phyloP scores from a whole-genome alignment of 805 yeast genomes.

The Wickerhamomyces queroliae region DNA sequence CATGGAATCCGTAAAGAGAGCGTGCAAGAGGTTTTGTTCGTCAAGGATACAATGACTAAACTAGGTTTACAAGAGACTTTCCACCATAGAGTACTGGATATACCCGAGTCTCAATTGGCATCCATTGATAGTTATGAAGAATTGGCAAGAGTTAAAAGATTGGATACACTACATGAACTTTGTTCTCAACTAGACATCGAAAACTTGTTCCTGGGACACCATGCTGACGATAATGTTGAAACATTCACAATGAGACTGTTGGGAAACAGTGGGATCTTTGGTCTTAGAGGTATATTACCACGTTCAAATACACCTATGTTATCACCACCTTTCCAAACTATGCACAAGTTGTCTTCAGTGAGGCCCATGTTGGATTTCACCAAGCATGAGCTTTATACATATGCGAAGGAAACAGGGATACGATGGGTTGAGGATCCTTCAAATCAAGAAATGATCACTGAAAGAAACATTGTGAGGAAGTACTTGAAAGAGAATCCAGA shows the following conservation, averaged over 20 bases:
- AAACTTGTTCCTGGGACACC: conserved; percentile 60
- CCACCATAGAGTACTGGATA: conserved; percentile 23
- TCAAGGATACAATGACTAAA: conserved; percentile 9
- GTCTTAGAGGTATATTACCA: conserved; percentile 49
- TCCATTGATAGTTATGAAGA: conserved; percentile 37
- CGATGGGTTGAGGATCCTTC: conserved; percentile 71
- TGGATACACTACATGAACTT: conserved; percentile 33
- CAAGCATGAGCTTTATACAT: conserved; percentile 40
- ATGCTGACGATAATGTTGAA: conserved; percentile 66
- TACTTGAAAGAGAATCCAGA: conserved; percentile 12
- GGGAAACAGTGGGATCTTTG: conserved; percentile 42
- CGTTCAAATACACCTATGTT: conserved; percentile 4
- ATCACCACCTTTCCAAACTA: conserved; percentile 11
- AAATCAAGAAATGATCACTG: conserved; percentile 45
- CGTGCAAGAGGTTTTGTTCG: conserved; percentile 19
- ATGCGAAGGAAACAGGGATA: conserved; percentile 36
- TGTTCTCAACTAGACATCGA: conserved; percentile 31
- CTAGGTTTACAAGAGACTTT: conserved; percentile 21
- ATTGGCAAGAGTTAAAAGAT: conserved; percentile 52
- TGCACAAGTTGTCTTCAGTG: conserved; percentile 21
- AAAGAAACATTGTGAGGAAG: conserved; percentile 50
- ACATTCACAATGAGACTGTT: conserved; percentile 54
- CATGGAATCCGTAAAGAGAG: conserved; percentile 45
- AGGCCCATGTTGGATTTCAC: conserved; percentile 48
- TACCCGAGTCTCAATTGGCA: conserved; percentile 5